Base-by-base conservation (phyloP, 2,329 filamentous ascomycete genomes). In the Trichoderma brevicompactum region DNA sequence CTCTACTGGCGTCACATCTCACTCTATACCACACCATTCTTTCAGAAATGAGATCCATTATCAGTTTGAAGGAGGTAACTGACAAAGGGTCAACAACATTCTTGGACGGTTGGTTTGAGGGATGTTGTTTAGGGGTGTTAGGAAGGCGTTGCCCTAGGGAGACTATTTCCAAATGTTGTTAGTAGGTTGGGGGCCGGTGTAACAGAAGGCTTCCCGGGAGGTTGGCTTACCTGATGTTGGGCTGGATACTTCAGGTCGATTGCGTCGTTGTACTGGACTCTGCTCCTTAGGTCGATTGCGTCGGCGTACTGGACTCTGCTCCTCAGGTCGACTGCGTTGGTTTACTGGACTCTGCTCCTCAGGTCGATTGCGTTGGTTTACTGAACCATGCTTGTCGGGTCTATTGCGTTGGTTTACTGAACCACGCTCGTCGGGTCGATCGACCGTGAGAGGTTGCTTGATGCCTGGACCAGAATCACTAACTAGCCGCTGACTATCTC, bases 41-140 rank as follows among this genome's bases (percentile, higher is more conserved):
- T 7, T 75, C 69, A 23, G 68, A 69, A 7, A 75, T n/a, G 2
- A 70, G 40, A 12, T 73, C 69, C 15, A 69, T 64, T 2, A 74
- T 12, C 2, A 12, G 32, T 46, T 58, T 70, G 44, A 68, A 59
- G 3, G 68, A 60, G 15, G 32, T 10, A 10, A 63, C 61, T 8
- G 38, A 23, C 15, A 23, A 5, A 36, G 28, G n/a, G 7, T 6
- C n/a, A 9, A 17, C 9, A 3, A 34, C 34, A 34, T 43, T 19
- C 10, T 12, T 49, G n/a, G 58, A 32, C 50, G 53, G 15, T 6
- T 32, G 38, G 13, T 7, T 23, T 46, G 43, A 55, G 2, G 49
- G 52, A 50, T 44, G 52, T 1, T 43, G 32, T 15, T 66, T 66
- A 12, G 36, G 5, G 10, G 8, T 49, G 5, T 40, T 44, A 28